Conservation (phyloP, 2,329 filamentous ascomycete genomes). For the Calonectria pseudoturangicola region DNA sequence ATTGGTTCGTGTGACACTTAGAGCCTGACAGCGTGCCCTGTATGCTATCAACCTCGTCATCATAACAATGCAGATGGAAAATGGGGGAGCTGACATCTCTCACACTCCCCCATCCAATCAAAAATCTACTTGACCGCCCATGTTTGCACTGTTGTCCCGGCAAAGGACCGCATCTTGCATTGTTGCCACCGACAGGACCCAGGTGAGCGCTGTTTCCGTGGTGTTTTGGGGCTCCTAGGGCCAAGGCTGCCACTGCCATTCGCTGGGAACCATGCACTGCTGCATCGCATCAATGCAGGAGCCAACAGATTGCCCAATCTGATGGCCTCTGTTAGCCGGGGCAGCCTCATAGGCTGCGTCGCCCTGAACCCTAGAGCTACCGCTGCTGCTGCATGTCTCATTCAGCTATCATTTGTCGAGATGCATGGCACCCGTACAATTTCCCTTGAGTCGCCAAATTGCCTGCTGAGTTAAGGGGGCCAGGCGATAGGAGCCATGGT, state of each 20-base stretch:
- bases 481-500: conserved; percentile 7
- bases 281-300: conserved; percentile 46
- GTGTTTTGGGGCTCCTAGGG: conserved; percentile 26
- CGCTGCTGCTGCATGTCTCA: conserved; percentile 21
- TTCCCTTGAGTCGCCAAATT: background rate
- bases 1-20: conserved; percentile 5
- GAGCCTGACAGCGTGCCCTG: conserved; percentile 5
- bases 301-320: conserved; percentile 41
- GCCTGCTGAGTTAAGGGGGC: conserved; percentile 6
- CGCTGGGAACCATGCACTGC: conserved; percentile 28
- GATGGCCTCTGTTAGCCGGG: conserved; percentile 34
- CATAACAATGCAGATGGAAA: conserved; percentile 8
- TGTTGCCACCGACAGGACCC: conserved; percentile 36
- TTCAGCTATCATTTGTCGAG: conserved; percentile 10
- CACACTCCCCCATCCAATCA: conserved; percentile 17
- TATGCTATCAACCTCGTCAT: conserved; percentile 12
- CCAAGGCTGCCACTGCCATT: conserved; percentile 27
- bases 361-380: background rate
- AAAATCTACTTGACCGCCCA: background rate
- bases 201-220: conserved; percentile 24
- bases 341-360: conserved; percentile 27
- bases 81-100: conserved; percentile 16
- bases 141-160: conserved; percentile 35
- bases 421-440: conserved; percentile 25
- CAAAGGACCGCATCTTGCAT: conserved; percentile 36